Percentiles rank a stretch among this genome's conserved stretches.
Conservation (phyloP, 1,284 basidiomycete genomes). For the Moniliella sp. region DNA sequence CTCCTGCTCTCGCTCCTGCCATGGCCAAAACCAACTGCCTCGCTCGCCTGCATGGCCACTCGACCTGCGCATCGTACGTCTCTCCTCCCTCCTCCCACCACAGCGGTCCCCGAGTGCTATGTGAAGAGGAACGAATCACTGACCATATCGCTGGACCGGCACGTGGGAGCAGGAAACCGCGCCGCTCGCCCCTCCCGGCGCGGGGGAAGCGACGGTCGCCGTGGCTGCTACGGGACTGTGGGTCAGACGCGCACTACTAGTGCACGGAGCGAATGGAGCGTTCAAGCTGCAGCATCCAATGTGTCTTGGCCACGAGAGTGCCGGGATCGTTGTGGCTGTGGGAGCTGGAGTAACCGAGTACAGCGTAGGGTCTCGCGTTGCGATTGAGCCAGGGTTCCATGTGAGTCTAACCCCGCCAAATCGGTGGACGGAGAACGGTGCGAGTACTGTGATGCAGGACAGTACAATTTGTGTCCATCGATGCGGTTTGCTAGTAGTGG, state of each 20-base stretch:
- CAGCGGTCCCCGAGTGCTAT: not conserved
- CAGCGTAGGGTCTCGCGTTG: conserved; percentile 63
- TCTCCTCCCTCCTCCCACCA: not conserved
- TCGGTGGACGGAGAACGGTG: conserved; percentile 39
- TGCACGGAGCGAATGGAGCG: conserved; percentile 54
- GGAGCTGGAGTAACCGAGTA: conserved; percentile 31
- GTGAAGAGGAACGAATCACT: not conserved
- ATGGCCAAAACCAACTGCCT: not conserved
- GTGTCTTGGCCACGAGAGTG: conserved; percentile 74
- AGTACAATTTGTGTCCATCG: conserved; percentile 72
- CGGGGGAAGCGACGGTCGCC: conserved; percentile 47
- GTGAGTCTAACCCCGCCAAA: conserved; percentile 44
- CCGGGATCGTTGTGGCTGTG: conserved; percentile 53
- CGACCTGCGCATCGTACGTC: not conserved
- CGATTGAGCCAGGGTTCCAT: conserved; percentile 77
- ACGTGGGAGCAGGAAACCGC: conserved; percentile 41
- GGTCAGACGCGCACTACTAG: conserved; percentile 24
- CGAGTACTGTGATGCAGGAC: conserved; percentile 41
- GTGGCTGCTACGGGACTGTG: conserved; percentile 69
- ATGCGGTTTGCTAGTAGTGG: conserved; percentile 72
- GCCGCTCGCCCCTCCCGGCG: conserved; percentile 46
- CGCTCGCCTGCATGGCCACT: not conserved
- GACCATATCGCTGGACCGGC: not conserved
- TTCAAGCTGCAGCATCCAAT: conserved; percentile 56
- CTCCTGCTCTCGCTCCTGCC: no score